Conservation (phyloP, 371 early-diverging fungal genomes). For the Mucor indicus region DNA sequence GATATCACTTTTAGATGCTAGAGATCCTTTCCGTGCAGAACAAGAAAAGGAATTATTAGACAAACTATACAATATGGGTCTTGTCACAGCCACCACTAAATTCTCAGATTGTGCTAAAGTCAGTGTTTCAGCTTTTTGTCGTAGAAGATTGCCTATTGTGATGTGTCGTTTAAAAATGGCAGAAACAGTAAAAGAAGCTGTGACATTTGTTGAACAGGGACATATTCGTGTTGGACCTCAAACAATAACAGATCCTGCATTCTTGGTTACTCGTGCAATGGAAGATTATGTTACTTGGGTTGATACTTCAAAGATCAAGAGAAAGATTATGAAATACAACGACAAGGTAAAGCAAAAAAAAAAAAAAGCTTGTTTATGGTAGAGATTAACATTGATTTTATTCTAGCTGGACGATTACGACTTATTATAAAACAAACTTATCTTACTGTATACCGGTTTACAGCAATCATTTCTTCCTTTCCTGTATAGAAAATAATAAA, state of each 20-base stretch:
- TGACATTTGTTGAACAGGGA: slow-evolving; percentile 96
- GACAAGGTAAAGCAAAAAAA: slow-evolving; percentile 70
- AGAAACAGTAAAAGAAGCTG: slow-evolving; percentile 93
- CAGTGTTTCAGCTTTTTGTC: slow-evolving; percentile 90
- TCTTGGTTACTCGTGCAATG: slow-evolving; percentile 84
- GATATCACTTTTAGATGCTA: slow-evolving; percentile 86
- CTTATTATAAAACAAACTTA: slow-evolving; percentile 64
- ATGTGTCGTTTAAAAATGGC: slow-evolving; percentile 97
- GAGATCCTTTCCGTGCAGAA: slow-evolving; percentile 80
- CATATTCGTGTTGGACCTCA: slow-evolving; percentile 96
- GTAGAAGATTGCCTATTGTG: slow-evolving; percentile 92
- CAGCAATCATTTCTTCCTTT: no score
- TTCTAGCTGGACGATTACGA: slow-evolving; percentile 67
- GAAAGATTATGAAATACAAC: slow-evolving; percentile 97
- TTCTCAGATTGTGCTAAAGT: slow-evolving; percentile 90
- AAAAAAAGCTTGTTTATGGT: neutral
- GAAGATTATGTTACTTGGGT: slow-evolving; percentile 99
- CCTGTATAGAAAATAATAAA: no score
- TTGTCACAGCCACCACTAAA: slow-evolving; percentile 82
- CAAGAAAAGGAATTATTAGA: slow-evolving; percentile 85
- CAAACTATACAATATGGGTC: slow-evolving; percentile 90
- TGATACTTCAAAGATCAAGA: slow-evolving; percentile 96
- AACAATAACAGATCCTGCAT: slow-evolving; percentile 90
- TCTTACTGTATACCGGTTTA: no score
- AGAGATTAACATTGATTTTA: neutral